Base-by-base conservation (phyloP, 2,329 filamentous ascomycete genomes). In the Xylariomycetidae sp. region DNA sequence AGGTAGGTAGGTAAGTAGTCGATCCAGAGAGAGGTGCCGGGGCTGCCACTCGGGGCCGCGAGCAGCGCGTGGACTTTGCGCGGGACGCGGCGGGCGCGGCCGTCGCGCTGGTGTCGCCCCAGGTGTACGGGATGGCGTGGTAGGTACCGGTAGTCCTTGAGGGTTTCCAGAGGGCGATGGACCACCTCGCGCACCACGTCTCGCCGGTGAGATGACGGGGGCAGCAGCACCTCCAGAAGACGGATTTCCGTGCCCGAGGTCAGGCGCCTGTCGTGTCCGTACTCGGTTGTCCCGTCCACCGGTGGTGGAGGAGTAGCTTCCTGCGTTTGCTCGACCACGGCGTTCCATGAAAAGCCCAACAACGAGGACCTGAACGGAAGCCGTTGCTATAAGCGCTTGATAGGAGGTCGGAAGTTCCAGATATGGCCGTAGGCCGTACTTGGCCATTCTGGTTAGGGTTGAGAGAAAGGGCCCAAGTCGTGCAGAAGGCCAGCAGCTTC, bases 111-210 rank as follows among this genome's bases (percentile, higher is more conserved):
- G 34, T 10, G 16, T 43, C 38, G 12, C 42, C 39, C 42, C 38
- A 45, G 31, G 39, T 42, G 32, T 47, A 47, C 10, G 42, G 46
- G 18, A 46, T 34, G n/a, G 42, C 42, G 19, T 45, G 35, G 10
- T 43, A 46, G 10, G n/a, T 40, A 40, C 18, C 43, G 35, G 10
- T 43, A 46, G 10, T 14, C 26, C 15, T 12, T 9, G 23, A 31
- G 2, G 12, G 17, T 31, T 4, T 30, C 25, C 5, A 41, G 25
- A n/a, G 25, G 20, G 14, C 16, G 14, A 25, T 38, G 33, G 10
- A 35, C 26, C 16, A 38, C 27, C 23, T 41, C 35, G 19, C 29
- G 35, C 5, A 22, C 16, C 6, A 41, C 7, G 10, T 25, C 31
- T 6, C 33, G 25, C 4, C 32, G 25, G 7, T 13, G 20, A 10